Conservation (phyloP, 1,284 basidiomycete genomes). For the Melampsora medusae region DNA sequence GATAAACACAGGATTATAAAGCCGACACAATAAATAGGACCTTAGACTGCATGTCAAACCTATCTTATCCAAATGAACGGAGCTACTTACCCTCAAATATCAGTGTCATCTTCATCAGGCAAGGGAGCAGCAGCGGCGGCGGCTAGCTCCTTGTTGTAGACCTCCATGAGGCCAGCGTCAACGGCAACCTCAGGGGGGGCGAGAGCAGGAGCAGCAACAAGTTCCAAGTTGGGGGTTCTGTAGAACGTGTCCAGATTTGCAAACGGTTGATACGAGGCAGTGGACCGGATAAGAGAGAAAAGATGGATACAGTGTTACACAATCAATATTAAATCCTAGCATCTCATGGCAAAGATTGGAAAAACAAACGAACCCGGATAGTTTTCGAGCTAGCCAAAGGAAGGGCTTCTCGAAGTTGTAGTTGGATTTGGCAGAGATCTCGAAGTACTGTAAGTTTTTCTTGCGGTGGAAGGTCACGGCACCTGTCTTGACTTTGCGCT, state of each 20-base stretch:
- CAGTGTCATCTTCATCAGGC: constrained; percentile 60
- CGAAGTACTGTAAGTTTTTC: constrained; percentile 99
- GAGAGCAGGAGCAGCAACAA: constrained; percentile 93
- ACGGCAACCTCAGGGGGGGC: constrained; percentile 89
- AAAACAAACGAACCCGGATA: constrained; percentile 66
- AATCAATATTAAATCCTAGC: no score
- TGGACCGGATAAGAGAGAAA: neutral
- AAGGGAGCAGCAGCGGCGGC: constrained; percentile 59
- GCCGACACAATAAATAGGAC: neutral
- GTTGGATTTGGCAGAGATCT: constrained; percentile 99
- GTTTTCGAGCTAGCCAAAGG: constrained; percentile 97
- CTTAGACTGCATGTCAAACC: neutral
- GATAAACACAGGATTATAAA: neutral
- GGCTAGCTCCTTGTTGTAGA: constrained; percentile 78
- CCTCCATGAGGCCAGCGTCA: constrained; percentile 74
- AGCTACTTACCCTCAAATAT: constrained; percentile 43
- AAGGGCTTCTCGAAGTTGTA: constrained; percentile 99
- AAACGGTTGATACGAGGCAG: neutral
- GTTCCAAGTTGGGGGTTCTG: constrained; percentile 77
- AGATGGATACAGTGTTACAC: neutral
- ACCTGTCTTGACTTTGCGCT: constrained; percentile 99
- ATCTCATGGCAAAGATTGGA: neutral
- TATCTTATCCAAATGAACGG: neutral
- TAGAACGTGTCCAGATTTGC: neutral
- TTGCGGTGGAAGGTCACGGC: constrained; percentile 99